phyloP scores from a whole-genome alignment of 148 eudicot species.

The Heliamphora exappendiculata region DNA sequence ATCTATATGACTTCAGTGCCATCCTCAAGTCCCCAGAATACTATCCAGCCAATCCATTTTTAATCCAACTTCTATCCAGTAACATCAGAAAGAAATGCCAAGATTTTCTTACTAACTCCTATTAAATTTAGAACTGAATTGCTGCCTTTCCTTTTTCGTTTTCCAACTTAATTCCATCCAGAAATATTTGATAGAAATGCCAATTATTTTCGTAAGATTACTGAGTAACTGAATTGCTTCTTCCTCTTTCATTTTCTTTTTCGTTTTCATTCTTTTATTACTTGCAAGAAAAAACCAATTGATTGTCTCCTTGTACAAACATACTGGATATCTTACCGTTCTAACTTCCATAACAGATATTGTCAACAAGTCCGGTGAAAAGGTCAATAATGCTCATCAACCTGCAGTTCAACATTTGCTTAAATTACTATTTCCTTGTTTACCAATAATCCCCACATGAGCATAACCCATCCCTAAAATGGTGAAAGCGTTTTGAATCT shows the following conservation, averaged over 20 bases:
- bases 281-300: not conserved
- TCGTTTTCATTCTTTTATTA: too few species aligned
- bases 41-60: not conserved
- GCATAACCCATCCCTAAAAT: slow-evolving; percentile 51
- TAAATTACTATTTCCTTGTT: not conserved
- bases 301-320: not conserved
- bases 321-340: not conserved
- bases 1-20: not conserved
- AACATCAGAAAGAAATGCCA: not conserved
- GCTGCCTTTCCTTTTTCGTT: not conserved
- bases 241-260: not conserved
- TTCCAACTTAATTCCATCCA: too few species aligned
- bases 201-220: too few species aligned
- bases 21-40: not conserved
- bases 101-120: not conserved
- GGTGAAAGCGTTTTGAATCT: slow-evolving; percentile 69
- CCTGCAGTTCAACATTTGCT: slow-evolving; percentile 1
- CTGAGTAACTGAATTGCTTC: not conserved
- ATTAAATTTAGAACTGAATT: not conserved
- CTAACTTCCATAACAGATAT: too few species aligned
- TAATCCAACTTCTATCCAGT: not conserved
- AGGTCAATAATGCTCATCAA: not conserved
- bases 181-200: too few species aligned
- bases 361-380: not conserved
- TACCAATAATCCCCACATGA: slow-evolving; percentile 74